phyloP scores from a whole-genome alignment of 2,329 filamentous ascomycete species.

The Cordyceps cicadae region DNA sequence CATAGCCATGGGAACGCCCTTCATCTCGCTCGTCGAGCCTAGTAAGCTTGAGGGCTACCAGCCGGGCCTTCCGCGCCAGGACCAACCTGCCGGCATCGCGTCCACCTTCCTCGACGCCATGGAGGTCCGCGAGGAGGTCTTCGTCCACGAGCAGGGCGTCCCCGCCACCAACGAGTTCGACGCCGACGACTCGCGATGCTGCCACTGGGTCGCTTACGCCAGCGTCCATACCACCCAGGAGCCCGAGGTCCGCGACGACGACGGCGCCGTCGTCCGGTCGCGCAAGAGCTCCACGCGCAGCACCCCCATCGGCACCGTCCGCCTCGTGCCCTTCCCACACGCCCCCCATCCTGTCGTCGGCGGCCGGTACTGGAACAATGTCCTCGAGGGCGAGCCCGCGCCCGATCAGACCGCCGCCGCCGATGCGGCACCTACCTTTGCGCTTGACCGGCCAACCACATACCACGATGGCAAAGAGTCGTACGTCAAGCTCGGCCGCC shows the following conservation, averaged over 20 bases:
- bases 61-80: conserved; percentile 27
- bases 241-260: conserved; percentile 35
- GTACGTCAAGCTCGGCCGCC: conserved; percentile 73
- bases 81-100: conserved; percentile 41
- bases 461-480: conserved; percentile 58
- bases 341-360: conserved; percentile 50
- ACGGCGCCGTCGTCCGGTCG: conserved; percentile 32
- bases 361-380: conserved; percentile 39
- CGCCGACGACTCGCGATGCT: conserved; percentile 67
- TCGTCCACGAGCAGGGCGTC: conserved; percentile 50
- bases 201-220: conserved; percentile 83
- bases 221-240: conserved; percentile 43
- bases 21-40: conserved; percentile 41
- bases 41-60: conserved; percentile 41
- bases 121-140: conserved; percentile 52
- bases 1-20: conserved; percentile 39
- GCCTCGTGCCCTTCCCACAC: conserved; percentile 76
- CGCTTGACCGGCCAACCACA: conserved; percentile 37
- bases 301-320: conserved; percentile 62
- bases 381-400: conserved; percentile 23
- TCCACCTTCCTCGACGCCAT: conserved; percentile 55
- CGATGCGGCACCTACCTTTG: conserved; percentile 15
- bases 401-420: neutral
- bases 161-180: conserved; percentile 67
- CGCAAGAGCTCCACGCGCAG: conserved; percentile 35